These are phyloP conservation scores for Massarina eburnea DNA, from an alignment of 2,329 filamentous ascomycete species.

Conservation along the genomic window DNA sequence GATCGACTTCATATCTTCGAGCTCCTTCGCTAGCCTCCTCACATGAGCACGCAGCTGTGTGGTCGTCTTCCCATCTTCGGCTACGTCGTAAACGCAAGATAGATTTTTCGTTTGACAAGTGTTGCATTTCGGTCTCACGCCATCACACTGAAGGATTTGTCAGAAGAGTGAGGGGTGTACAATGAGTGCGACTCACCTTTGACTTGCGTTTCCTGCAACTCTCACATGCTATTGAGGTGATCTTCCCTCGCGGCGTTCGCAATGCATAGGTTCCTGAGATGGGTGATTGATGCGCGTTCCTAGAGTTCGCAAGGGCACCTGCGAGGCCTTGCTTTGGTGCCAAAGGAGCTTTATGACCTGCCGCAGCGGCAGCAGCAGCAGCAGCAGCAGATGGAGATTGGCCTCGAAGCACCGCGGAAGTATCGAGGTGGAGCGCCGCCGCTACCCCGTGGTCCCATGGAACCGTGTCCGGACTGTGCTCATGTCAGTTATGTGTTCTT, in stretches of 20 bases:
- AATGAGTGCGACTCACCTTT: slow-evolving; percentile 26
- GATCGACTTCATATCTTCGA: slow-evolving; percentile 44
- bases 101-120: slow-evolving; percentile 43
- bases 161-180: slow-evolving; percentile 8
- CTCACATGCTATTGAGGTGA: slow-evolving; percentile 44
- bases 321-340: slow-evolving; percentile 40
- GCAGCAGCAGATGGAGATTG: slow-evolving; percentile 12
- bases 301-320: slow-evolving; percentile 32
- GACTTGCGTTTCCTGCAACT: slow-evolving; percentile 44
- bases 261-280: slow-evolving; percentile 41
- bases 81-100: slow-evolving; percentile 42
- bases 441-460: slow-evolving; percentile 32
- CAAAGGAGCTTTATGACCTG: slow-evolving; percentile 38
- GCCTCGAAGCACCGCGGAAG: slow-evolving; percentile 31
- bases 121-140: slow-evolving; percentile 42
- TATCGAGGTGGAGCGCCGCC: slow-evolving; percentile 34
- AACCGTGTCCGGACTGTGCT: slow-evolving; percentile 27
- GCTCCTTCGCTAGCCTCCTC: slow-evolving; percentile 38
- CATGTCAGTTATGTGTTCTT: slow-evolving; percentile 22
- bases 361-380: slow-evolving; percentile 17
- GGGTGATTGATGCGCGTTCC: slow-evolving; percentile 37
- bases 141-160: slow-evolving; percentile 34
- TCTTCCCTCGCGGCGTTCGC: slow-evolving; percentile 41
- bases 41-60: slow-evolving; percentile 43
- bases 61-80: slow-evolving; percentile 43